A percentile compares a stretch with the other conserved stretches of the same genome.
Evolutionary conservation across 1,284 basidiomycete genomes (phyloP).

Genomic region (Irpex lacteus): DNA sequence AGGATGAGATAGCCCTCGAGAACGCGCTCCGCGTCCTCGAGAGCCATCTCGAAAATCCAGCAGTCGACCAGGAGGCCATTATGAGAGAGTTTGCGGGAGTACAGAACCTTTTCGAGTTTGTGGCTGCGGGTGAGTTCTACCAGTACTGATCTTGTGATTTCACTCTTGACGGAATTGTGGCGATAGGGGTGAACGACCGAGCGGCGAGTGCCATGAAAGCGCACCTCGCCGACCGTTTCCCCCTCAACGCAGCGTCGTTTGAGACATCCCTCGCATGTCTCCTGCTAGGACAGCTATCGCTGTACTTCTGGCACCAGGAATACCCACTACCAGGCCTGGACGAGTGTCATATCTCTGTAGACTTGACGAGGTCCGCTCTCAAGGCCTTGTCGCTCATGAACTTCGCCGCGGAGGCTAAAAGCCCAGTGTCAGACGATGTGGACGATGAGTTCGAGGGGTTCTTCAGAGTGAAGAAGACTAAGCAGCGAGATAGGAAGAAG

Average conservation of each 20-base stretch:
- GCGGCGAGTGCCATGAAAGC: constrained; percentile 2
- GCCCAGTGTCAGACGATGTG: background rate
- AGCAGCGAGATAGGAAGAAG: constrained; percentile 12
- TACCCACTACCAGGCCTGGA: constrained; percentile 6
- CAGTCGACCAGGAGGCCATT: background rate
- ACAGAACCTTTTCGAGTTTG: background rate
- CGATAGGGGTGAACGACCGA: constrained; percentile 5
- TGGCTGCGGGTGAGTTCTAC: background rate
- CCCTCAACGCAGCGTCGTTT: constrained; percentile 7
- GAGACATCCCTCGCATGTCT: constrained; percentile 2
- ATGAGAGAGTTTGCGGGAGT: background rate
- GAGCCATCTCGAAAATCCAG: constrained; percentile 6
- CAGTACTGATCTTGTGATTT: too few species aligned
- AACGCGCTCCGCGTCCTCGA: constrained; percentile 15
- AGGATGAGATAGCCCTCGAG: constrained; percentile 14
- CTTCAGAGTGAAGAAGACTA: constrained; percentile 6
- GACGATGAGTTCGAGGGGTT: constrained; percentile 7
- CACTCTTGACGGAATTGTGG: background rate
- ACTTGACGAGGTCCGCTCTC: constrained; percentile 6
- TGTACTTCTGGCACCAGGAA: constrained; percentile 14
- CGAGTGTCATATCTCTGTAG: constrained; percentile 11
- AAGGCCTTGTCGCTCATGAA: constrained; percentile 1
- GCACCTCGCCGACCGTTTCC: constrained; percentile 2
- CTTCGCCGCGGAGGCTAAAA: background rate
- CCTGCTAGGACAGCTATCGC: constrained; percentile 8